phyloP scores from a whole-genome alignment of 257 asterid species.

The Fraxinus americana region DNA sequence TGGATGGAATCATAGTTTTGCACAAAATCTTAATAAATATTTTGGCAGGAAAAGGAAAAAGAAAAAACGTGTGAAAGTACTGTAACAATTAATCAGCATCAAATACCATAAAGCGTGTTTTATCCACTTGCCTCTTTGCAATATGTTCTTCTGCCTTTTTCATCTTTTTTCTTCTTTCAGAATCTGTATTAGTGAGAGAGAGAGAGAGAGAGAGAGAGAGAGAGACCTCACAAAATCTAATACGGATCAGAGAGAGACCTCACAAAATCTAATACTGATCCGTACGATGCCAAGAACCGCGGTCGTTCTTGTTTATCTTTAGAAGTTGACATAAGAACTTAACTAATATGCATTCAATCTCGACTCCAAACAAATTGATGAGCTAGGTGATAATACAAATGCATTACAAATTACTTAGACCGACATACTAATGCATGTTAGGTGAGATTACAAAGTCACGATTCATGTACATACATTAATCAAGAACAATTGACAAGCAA shows the following conservation, averaged over 20 bases:
- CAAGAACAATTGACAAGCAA: too few relatives aligned
- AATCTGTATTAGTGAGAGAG: not conserved
- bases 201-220: not conserved
- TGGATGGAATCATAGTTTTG: not conserved
- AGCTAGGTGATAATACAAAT: too few relatives aligned
- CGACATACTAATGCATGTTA: too few relatives aligned
- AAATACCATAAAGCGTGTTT: not conserved
- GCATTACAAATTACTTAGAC: too few relatives aligned
- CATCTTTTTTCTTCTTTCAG: not conserved
- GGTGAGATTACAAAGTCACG: too few relatives aligned
- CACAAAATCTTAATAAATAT: too few relatives aligned
- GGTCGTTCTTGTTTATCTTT: conserved; percentile 4
- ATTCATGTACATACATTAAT: too few relatives aligned
- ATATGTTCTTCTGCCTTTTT: not conserved
- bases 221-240: not conserved
- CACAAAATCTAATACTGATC: not conserved
- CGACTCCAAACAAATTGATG: too few relatives aligned
- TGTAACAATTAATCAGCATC: not conserved
- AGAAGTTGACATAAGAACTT: not conserved
- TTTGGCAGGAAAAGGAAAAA: not conserved
- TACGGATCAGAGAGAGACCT: not conserved
- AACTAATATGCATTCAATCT: too few relatives aligned
- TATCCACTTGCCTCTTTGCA: not conserved
- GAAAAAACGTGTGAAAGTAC: not conserved
- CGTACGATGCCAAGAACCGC: conserved; percentile 35